A percentile compares a stretch with the other conserved stretches of the same genome.
phyloP scores from a whole-genome alignment of 139 green algal genomes.

The Chlorella vulgaris region DNA sequence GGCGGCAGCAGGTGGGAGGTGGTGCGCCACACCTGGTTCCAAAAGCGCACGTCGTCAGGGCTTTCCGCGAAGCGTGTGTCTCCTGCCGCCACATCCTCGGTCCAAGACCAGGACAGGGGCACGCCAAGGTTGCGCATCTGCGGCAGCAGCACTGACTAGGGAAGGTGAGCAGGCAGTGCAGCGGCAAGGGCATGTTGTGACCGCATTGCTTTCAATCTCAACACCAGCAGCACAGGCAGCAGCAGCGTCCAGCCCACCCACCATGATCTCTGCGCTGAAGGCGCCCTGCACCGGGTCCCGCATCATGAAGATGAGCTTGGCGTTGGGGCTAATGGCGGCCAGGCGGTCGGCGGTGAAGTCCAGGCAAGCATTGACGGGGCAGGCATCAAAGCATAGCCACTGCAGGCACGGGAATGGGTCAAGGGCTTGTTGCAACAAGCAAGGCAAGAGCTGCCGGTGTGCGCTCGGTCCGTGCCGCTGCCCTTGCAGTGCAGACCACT shows the following conservation, averaged over 20 bases:
- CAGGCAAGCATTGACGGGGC: conserved; percentile 73
- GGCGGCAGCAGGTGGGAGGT: too few species aligned
- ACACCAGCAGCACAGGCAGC: too few species aligned
- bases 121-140: conserved; percentile 73
- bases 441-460: too few species aligned
- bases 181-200: too few species aligned
- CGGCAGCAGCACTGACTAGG: neutral
- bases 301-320: conserved; percentile 83
- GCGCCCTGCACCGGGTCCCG: conserved; percentile 63
- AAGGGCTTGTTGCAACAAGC: too few species aligned
- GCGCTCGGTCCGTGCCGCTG: too few species aligned
- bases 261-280: conserved; percentile 80
- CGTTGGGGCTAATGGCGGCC: conserved; percentile 62
- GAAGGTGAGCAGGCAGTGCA: neutral
- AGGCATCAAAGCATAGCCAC: conserved; percentile 83
- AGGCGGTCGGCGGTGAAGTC: conserved; percentile 71
- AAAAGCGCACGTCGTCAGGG: conserved; percentile 32
- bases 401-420: conserved; percentile 10
- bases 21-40: too few species aligned
- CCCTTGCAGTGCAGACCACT: too few species aligned
- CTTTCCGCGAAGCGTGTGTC: conserved; percentile 57
- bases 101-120: conserved; percentile 64
- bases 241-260: too few species aligned
- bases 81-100: conserved; percentile 37
- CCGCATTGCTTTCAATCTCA: too few species aligned